These are phyloP conservation scores for Botrytis pseudocinerea DNA, from an alignment of 2,329 filamentous ascomycete genomes.

Conservation along the genomic window DNA sequence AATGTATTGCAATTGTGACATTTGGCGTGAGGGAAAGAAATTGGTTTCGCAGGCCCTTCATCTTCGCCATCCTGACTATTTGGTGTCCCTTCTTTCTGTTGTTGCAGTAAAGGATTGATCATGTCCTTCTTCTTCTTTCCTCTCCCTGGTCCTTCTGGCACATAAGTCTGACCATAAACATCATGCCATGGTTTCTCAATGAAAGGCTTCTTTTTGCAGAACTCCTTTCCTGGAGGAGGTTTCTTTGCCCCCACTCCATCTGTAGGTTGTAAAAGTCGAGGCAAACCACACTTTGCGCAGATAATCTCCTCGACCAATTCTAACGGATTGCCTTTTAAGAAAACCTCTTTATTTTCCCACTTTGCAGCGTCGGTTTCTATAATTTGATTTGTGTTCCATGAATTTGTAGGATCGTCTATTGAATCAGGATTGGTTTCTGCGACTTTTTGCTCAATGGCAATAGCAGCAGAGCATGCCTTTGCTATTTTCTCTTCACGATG, in stretches of 20 bases:
- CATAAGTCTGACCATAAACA: slow-evolving; percentile 81
- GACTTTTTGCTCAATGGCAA: slow-evolving; percentile 58
- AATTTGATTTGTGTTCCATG: slow-evolving; percentile 46
- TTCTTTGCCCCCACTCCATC: slow-evolving; percentile 67
- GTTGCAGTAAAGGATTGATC: slow-evolving; percentile 49
- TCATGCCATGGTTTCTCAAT: slow-evolving; percentile 75
- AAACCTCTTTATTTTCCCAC: slow-evolving; percentile 68
- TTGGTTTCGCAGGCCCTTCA: slow-evolving; percentile 56
- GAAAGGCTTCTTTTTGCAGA: slow-evolving; percentile 79
- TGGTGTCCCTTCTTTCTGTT: slow-evolving; percentile 41
- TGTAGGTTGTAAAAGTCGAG: slow-evolving; percentile 70
- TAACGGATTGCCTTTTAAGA: slow-evolving; percentile 71
- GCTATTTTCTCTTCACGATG: slow-evolving; percentile 79
- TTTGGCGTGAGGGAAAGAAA: slow-evolving; percentile 65
- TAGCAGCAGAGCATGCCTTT: slow-evolving; percentile 64
- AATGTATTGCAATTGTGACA: slow-evolving; percentile 68
- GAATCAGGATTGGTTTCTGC: slow-evolving; percentile 31
- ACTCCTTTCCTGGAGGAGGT: slow-evolving; percentile 67
- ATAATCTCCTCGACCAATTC: slow-evolving; percentile 70
- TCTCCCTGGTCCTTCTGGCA: slow-evolving; percentile 70
- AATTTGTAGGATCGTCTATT: slow-evolving; percentile 46
- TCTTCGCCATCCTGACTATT: slow-evolving; percentile 50
- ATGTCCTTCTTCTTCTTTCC: slow-evolving; percentile 82
- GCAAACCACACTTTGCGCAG: slow-evolving; percentile 73
- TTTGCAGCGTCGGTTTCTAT: slow-evolving; percentile 67